Evolutionary conservation across 169 alveolate species (phyloP), one percentile per base, ranked within the genome.

Genomic region (Ichthyophthirius multifiliis): DNA sequence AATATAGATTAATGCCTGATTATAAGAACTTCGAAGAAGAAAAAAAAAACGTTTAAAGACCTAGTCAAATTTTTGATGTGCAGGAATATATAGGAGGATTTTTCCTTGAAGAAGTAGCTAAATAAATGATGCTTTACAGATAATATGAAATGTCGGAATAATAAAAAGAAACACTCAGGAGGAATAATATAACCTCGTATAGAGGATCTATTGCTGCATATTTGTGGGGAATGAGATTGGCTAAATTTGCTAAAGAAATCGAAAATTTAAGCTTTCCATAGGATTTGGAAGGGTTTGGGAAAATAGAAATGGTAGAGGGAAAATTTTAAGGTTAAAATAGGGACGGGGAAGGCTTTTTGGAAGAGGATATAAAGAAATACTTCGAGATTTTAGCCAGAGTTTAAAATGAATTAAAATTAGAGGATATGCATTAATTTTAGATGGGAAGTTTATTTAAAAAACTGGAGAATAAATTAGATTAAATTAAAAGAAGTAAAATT

Each of bases 221-320:
- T 43, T 43, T 73, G 27, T 81, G 86, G 86, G 86, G 86, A 34
- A 41, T 67, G 34, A 81, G 55, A 55, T 62, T 81, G 45, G 86
- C 86, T 1, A 71, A 48, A 12, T 81, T 81, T 55, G 46, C 44
- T 3, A 81, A 81, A 31, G 86, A 81, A 62, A 71, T 81, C 43
- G 86, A 81, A 39, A 30, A 67, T 3, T n/a, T 67, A 39, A 44
- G 16, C 5, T 37, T 1, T 44, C 62, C 43, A 12, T 12, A n/a
- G n/a, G n/a, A 30, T 30, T 0, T 64, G 6, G 43, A 32, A 6
- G 75, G 77, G 7, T 67, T 67, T 67, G 77, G 77, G 39, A 16
- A 47, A 6, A 67, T 67, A 4, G 10, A 32, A 65, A 32, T 32
- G 75, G 34, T 18, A 3, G 30, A 65, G 46, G 35, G 16, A 41